Evolutionary conservation across 2,329 filamentous ascomycete species (phyloP).

Genomic region (Didymella pinodella): DNA sequence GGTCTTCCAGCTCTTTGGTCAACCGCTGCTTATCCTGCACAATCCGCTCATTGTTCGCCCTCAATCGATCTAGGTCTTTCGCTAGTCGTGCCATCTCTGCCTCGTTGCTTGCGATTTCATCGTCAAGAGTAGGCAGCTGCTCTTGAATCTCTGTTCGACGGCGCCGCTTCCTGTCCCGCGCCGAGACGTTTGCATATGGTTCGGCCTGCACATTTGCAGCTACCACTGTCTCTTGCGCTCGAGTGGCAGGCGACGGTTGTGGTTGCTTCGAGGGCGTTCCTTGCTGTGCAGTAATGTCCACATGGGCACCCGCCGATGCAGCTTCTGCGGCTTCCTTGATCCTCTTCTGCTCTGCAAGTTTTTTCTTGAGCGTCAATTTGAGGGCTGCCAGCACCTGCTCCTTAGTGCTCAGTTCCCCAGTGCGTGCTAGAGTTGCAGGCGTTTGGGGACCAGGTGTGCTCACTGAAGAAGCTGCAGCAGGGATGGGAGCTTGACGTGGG

Average conservation of each 20-base stretch:
- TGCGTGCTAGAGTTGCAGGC: slow-evolving; percentile 47
- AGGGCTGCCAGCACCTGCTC: slow-evolving; percentile 60
- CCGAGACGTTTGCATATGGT: neutral
- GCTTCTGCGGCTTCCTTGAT: slow-evolving; percentile 31
- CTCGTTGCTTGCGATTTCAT: slow-evolving; percentile 52
- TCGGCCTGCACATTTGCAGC: neutral
- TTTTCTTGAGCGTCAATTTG: slow-evolving; percentile 38
- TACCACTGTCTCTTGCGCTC: neutral
- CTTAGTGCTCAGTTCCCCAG: slow-evolving; percentile 57
- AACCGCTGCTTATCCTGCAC: slow-evolving; percentile 55
- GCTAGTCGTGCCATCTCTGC: slow-evolving; percentile 53
- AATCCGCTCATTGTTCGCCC: slow-evolving; percentile 50
- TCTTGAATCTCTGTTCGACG: slow-evolving; percentile 60
- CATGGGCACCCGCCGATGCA: slow-evolving; percentile 15
- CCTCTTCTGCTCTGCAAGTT: slow-evolving; percentile 35
- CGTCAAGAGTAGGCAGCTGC: slow-evolving; percentile 56
- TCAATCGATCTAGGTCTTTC: slow-evolving; percentile 56
- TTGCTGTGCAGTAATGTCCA: slow-evolving; percentile 2
- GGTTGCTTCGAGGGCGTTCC: neutral
- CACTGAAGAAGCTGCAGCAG: slow-evolving; percentile 35
- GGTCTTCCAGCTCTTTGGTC: slow-evolving; percentile 57
- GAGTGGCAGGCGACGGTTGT: too few species aligned
- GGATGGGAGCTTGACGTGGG: slow-evolving; percentile 34
- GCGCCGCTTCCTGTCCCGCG: slow-evolving; percentile 31
- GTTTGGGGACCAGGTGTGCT: slow-evolving; percentile 49